Percentiles rank a stretch among this genome's conserved stretches.
Conservation (phyloP, 345 rosid genomes). For the Sisymbrium irio region DNA sequence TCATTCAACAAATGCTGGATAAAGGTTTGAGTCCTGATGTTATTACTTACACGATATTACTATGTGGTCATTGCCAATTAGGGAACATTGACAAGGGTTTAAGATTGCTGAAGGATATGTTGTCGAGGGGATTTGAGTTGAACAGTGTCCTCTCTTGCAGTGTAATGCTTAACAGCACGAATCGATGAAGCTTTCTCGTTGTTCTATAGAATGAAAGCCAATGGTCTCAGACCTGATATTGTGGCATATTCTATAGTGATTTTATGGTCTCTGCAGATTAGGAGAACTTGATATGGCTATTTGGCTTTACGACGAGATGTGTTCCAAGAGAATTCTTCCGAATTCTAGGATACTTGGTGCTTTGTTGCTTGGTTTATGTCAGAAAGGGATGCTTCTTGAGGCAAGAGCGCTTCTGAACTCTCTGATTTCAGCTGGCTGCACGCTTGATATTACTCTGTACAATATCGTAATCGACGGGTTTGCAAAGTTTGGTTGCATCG, state of each 20-base stretch:
- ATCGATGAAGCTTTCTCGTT: constrained; percentile 52
- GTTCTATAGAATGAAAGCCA: constrained; percentile 48
- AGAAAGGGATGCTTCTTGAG: constrained; percentile 48
- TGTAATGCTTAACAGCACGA: constrained; percentile 51
- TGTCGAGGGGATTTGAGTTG: constrained; percentile 51
- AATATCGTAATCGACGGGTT: constrained; percentile 71
- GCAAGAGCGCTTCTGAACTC: constrained; percentile 59
- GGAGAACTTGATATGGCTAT: constrained; percentile 58
- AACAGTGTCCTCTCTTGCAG: constrained; percentile 45
- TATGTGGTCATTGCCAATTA: constrained; percentile 57
- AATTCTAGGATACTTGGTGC: constrained; percentile 45
- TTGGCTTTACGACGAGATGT: constrained; percentile 51
- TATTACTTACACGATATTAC: constrained; percentile 50
- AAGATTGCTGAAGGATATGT: constrained; percentile 51
- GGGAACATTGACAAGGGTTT: constrained; percentile 60
- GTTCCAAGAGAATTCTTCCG: constrained; percentile 43
- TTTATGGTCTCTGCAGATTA: constrained; percentile 70
- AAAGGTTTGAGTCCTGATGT: constrained; percentile 58
- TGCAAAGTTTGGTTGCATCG: constrained; percentile 49
- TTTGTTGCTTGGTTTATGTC: constrained; percentile 56
- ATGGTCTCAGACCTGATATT: constrained; percentile 51
- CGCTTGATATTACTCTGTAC: constrained; percentile 47
- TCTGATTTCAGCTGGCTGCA: constrained; percentile 37
- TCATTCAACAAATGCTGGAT: constrained; percentile 45
- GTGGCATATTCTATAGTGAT: constrained; percentile 65